Conservation (phyloP, 495 filamentous ascomycete species). For the Jackrogersella multiformis region DNA sequence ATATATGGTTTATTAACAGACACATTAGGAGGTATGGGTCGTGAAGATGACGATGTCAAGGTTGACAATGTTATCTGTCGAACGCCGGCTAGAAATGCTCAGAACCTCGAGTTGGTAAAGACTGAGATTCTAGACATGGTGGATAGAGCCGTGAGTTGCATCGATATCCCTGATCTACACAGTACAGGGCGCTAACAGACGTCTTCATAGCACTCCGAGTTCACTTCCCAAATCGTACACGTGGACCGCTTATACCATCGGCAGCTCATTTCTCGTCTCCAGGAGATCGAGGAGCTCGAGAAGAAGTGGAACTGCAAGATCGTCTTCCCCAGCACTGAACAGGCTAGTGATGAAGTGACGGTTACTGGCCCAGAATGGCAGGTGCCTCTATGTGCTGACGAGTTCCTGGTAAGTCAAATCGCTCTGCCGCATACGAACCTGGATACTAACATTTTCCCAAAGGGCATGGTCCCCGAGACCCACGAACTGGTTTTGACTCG, state of each 20-base stretch:
- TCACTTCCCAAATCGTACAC: constrained; percentile 88
- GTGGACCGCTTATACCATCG: constrained; percentile 96
- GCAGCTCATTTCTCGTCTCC: constrained; percentile 84
- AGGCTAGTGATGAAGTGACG: constrained; percentile 93
- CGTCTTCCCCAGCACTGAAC: constrained; percentile 94
- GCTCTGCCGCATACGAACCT: neutral
- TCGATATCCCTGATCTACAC: neutral
- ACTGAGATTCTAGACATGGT: constrained; percentile 99
- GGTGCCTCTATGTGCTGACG: constrained; percentile 93
- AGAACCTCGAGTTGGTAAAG: constrained; percentile 96
- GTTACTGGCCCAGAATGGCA: constrained; percentile 97
- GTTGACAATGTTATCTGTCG: constrained; percentile 99
- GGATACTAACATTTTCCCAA: constrained; percentile 42
- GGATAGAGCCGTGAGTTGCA: constrained; percentile 78
- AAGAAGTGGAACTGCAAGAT: constrained; percentile 99
- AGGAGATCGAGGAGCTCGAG: constrained; percentile 91
- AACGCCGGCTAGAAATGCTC: constrained; percentile 94
- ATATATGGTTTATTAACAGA: constrained; percentile 31
- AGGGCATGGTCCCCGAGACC: constrained; percentile 96
- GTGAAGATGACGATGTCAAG: constrained; percentile 96
- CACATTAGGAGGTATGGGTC: constrained; percentile 76
- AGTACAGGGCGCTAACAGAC: neutral
- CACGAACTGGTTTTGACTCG: constrained; percentile 88
- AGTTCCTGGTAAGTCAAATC: constrained; percentile 74
- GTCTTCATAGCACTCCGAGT: constrained; percentile 82